Conservation (phyloP, 768 basidiomycete genomes). For the Mycena polygramma region DNA sequence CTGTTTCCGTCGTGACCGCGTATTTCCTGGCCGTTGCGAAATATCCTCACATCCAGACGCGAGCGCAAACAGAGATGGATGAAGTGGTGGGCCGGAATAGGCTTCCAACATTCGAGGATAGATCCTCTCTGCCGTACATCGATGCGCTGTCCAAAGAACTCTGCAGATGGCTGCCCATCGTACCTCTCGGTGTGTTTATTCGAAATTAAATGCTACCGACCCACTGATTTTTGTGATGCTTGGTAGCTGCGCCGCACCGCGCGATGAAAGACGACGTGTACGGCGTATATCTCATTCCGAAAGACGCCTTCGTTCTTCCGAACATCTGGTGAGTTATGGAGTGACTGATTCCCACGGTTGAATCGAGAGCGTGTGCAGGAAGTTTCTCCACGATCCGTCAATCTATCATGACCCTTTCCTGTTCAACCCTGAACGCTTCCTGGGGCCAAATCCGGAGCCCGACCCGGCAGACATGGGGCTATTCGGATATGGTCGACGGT, state of each 20-base stretch:
- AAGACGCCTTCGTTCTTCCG: slow-evolving; percentile 40
- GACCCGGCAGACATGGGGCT: slow-evolving; percentile 37
- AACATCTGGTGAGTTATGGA: slow-evolving; percentile 37
- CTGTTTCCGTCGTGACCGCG: slow-evolving; percentile 52
- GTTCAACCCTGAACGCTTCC: slow-evolving; percentile 51
- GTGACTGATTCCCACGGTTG: not conserved
- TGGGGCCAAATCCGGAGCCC: slow-evolving; percentile 38
- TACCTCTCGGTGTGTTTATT: slow-evolving; percentile 10
- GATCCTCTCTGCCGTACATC: slow-evolving; percentile 55
- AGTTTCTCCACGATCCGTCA: slow-evolving; percentile 48
- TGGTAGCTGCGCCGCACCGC: slow-evolving; percentile 42
- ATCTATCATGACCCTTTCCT: slow-evolving; percentile 46
- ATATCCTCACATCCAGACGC: slow-evolving; percentile 53
- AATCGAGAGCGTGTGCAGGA: slow-evolving; percentile 31
- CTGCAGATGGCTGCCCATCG: slow-evolving; percentile 45
- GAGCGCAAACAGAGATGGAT: slow-evolving; percentile 60
- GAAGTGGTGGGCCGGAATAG: slow-evolving; percentile 53
- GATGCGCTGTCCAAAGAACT: slow-evolving; percentile 55
- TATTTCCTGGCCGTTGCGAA: slow-evolving; percentile 57
- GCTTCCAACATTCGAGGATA: slow-evolving; percentile 55
- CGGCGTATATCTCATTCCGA: slow-evolving; percentile 49
- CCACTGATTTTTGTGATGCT: not conserved
- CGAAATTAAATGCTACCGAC: not conserved
- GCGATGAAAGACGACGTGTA: slow-evolving; percentile 47
- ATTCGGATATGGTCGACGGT: slow-evolving; percentile 48